Evolutionary conservation across 2,329 filamentous ascomycete genomes (phyloP).

Genomic region (Tympanopsis confertula): DNA sequence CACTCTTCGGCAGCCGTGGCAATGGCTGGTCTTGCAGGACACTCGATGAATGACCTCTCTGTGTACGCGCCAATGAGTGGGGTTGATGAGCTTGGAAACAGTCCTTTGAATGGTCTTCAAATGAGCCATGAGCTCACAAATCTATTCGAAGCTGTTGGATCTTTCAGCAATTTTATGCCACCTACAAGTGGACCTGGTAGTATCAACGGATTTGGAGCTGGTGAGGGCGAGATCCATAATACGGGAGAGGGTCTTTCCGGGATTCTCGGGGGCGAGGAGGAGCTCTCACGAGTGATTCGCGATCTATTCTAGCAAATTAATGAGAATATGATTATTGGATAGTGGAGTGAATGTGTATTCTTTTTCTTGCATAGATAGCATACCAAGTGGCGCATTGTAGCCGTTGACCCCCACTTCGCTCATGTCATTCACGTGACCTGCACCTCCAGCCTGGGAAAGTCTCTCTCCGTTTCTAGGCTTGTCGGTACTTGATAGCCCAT

Average conservation of each 20-base stretch:
- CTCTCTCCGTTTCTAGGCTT: no score
- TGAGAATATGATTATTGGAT: no score
- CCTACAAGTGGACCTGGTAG: conserved; percentile 18
- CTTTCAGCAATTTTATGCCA: conserved; percentile 27
- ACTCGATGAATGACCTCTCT: conserved; percentile 44
- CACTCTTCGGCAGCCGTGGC: conserved; percentile 51
- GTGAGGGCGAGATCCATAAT: conserved; percentile 23
- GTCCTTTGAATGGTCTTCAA: conserved; percentile 45
- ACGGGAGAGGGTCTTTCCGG: conserved; percentile 27
- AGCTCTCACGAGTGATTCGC: conserved; percentile 44
- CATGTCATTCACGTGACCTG: not conserved
- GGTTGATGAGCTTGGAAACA: conserved; percentile 29
- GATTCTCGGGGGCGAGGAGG: conserved; percentile 41
- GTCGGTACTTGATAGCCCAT: no score
- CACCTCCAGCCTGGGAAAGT: no score
- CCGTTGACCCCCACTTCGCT: not conserved
- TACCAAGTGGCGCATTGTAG: no score
- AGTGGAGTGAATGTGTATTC: no score
- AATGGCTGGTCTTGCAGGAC: conserved; percentile 54
- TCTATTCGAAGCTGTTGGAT: conserved; percentile 51
- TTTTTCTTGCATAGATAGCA: no score
- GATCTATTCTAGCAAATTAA: conserved; percentile 36
- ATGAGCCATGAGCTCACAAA: conserved; percentile 48
- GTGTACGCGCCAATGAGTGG: conserved; percentile 28
- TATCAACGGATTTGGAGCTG: conserved; percentile 21